Conservation (phyloP, 352 stramenopile genomes). For the Phytophthora cajani region DNA sequence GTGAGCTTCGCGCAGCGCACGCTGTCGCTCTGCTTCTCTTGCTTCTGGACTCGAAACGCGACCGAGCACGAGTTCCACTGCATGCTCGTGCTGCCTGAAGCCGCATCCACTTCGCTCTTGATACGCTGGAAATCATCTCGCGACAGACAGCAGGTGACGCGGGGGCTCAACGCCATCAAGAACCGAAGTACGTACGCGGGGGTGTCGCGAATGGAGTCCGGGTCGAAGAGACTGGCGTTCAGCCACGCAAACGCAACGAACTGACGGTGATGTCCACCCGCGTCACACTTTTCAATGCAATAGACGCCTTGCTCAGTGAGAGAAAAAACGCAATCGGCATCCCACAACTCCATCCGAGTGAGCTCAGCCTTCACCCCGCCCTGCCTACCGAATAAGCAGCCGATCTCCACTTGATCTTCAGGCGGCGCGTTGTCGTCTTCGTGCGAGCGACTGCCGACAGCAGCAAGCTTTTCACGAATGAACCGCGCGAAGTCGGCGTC, state of each 20-base stretch:
- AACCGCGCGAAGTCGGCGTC: slow-evolving; percentile 69
- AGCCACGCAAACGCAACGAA: slow-evolving; percentile 72
- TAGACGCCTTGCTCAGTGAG: slow-evolving; percentile 55
- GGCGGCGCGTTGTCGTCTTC: neutral
- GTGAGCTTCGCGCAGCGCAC: slow-evolving; percentile 4
- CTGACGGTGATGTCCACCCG: neutral
- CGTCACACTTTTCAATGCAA: slow-evolving; percentile 22
- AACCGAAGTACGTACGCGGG: slow-evolving; percentile 71
- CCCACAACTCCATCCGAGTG: slow-evolving; percentile 43
- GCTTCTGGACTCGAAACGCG: slow-evolving; percentile 49
- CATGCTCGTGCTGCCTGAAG: slow-evolving; percentile 6
- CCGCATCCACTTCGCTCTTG: slow-evolving; percentile 18
- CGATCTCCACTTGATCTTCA: slow-evolving; percentile 34
- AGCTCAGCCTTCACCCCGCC: slow-evolving; percentile 52
- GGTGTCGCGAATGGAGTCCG: slow-evolving; percentile 47
- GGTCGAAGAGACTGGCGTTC: slow-evolving; percentile 38
- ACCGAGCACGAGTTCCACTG: slow-evolving; percentile 31
- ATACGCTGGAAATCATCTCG: slow-evolving; percentile 22
- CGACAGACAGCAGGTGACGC: slow-evolving; percentile 33
- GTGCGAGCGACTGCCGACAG: neutral
- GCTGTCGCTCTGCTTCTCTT: slow-evolving; percentile 54
- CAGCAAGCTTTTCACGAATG: slow-evolving; percentile 48
- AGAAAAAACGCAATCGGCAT: slow-evolving; percentile 35
- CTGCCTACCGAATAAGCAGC: slow-evolving; percentile 67
- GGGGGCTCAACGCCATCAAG: slow-evolving; percentile 28